Base-by-base conservation (phyloP, 257 asterid genomes). In the Cordia subcordata region DNA sequence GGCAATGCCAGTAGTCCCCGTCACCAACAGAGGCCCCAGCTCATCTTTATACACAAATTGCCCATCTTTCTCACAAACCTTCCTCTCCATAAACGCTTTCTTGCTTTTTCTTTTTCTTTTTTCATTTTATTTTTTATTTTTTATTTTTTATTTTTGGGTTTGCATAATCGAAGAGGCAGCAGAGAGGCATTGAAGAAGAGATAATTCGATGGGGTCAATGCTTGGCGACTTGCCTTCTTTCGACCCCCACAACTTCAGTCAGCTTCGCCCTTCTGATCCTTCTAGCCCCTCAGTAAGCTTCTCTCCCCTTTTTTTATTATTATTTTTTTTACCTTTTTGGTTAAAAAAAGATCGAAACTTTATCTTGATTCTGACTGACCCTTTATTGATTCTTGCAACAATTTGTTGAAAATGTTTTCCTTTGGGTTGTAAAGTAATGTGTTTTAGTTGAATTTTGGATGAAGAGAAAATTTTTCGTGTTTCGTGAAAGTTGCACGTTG, bases 231-330 rank as follows among this genome's bases (percentile, higher is more conserved):
- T 59, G 78, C 84, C 84, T 55, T 78, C 78, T 40, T 49, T 65
- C 47, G 73, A 75, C 55, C 81, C 81, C 58, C 71, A 60, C 27
- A 78, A 74, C 61, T 78, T 78, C 74, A 78, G 72, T 71, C 78
- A 68, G 68, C 68, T 71, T 21, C 74, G 74, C 5, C 74, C 78
- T 19, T 72, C 81, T 60, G 81, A 75, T 67, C 75, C 81, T 40
- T 58, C 81, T 1, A 68, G 68, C 19, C 74, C 79, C 10, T 71
- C 76, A 22, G 84, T 78, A 58, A 64, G 78, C 1, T 52, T 20
- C 12, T 12, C 11, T 52, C 1, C n/a, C n/a, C n/a, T n/a, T 21
- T 9, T 4, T 51, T 18, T 16, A 14, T 42, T 11, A n/a, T n/a
- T n/a, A n/a, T n/a, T n/a, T n/a, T 20, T 17, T 53, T 20, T 13